A percentile compares a stretch with the other conserved stretches of the same genome.
Evolutionary conservation across 352 stramenopile genomes (phyloP).

Genomic region (Pythium phragmitis): DNA sequence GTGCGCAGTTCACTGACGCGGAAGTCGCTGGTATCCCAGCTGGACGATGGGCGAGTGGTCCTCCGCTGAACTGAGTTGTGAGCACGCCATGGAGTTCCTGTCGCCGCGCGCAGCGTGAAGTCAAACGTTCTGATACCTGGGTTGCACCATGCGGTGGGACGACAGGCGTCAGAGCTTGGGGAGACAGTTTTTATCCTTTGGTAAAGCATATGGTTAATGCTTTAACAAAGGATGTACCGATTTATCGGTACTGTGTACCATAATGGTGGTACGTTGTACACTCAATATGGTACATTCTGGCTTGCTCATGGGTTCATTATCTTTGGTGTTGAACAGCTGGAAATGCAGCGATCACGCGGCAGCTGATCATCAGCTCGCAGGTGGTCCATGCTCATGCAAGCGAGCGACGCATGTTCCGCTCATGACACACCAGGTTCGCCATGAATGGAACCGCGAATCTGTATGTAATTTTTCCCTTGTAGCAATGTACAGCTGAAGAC

Average conservation of each 20-base stretch:
- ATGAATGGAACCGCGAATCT: too few relatives aligned
- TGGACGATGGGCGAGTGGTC: slow-evolving; percentile 1
- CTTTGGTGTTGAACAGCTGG: neutral
- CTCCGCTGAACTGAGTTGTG: neutral
- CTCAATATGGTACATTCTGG: slow-evolving; percentile 2
- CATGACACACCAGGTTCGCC: too few relatives aligned
- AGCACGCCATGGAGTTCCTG: neutral
- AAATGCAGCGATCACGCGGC: neutral
- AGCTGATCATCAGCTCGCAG: neutral
- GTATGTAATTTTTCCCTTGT: too few relatives aligned
- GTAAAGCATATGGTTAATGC: neutral
- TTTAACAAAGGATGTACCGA: slow-evolving; percentile 8
- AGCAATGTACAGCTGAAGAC: too few relatives aligned
- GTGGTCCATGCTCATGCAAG: too few relatives aligned
- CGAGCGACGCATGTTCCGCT: too few relatives aligned
- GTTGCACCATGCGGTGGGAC: neutral
- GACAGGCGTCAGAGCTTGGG: neutral
- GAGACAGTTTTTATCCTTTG: slow-evolving; percentile 1
- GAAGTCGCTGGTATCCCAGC: slow-evolving; percentile 13
- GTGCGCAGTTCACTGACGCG: neutral
- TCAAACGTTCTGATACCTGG: neutral
- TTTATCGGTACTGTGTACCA: neutral
- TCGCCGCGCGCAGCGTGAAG: neutral
- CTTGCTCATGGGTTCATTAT: slow-evolving; percentile 7
- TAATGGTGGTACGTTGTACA: slow-evolving; percentile 3